Conservation (phyloP, 257 asterid species). For the Linderniella brevidens region DNA sequence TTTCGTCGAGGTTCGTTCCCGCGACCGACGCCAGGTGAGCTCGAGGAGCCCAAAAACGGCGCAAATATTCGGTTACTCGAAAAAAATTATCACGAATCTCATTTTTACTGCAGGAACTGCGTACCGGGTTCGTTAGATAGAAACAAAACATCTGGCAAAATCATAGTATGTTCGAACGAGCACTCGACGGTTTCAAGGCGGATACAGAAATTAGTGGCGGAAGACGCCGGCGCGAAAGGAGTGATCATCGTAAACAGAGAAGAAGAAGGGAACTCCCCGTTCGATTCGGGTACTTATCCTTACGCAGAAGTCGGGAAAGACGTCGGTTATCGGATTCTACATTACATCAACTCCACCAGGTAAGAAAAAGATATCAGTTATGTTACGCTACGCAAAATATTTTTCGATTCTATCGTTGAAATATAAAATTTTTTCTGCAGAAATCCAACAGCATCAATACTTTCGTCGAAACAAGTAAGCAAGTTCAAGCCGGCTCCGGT, state of each 20-base stretch:
- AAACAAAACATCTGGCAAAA: constrained; percentile 37
- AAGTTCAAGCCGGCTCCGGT: constrained; percentile 43
- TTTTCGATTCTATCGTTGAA: neutral
- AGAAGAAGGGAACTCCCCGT: constrained; percentile 19
- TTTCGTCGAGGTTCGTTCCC: constrained; percentile 29
- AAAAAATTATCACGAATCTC: too few species aligned
- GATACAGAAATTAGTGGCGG: constrained; percentile 40
- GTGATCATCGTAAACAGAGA: constrained; percentile 33
- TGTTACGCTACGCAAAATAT: neutral
- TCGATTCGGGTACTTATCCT: constrained; percentile 50
- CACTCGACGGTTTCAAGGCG: constrained; percentile 23
- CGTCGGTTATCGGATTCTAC: constrained; percentile 28
- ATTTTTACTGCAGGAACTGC: constrained; percentile 35
- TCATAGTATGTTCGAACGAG: constrained; percentile 44
- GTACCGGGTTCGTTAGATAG: constrained; percentile 49
- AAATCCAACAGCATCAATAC: constrained; percentile 45
- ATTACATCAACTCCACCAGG: constrained; percentile 47
- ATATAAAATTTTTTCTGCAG: constrained; percentile 11
- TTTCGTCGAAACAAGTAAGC: constrained; percentile 24
- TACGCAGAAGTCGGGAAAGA: constrained; percentile 31
- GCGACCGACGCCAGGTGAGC: constrained; percentile 42
- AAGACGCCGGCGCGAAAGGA: constrained; percentile 50
- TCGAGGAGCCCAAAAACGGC: neutral
- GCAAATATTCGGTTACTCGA: too few species aligned
- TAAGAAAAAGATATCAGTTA: constrained; percentile 10